Percentiles rank a stretch among this genome's conserved stretches.
phyloP scores from a whole-genome alignment of 768 basidiomycete species.

The Agaricus bisporus region DNA sequence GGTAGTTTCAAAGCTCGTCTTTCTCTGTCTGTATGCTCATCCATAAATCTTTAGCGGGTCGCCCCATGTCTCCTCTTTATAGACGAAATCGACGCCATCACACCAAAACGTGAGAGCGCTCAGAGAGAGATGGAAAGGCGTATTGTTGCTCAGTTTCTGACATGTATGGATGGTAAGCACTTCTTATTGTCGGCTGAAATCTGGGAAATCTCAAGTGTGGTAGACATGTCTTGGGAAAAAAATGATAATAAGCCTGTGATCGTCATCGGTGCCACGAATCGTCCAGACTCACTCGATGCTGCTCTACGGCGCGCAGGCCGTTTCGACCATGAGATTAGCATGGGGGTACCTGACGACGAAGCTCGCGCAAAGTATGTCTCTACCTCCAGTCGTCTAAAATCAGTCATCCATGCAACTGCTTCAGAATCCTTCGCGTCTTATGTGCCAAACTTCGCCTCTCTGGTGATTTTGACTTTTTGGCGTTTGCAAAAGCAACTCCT shows the following conservation, averaged over 20 bases:
- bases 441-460: conserved; percentile 79
- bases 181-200: background rate
- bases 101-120: conserved; percentile 95
- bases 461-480: conserved; percentile 82
- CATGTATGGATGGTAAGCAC: conserved; percentile 92
- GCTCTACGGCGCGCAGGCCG: conserved; percentile 90
- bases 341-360: conserved; percentile 93
- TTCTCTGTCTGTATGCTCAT: background rate
- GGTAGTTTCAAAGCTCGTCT: conserved; percentile 33
- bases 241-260: conserved; percentile 89
- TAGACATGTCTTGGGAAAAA: conserved; percentile 95
- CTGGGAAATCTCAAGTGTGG: background rate
- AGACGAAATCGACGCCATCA: conserved; percentile 97
- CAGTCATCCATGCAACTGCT: background rate
- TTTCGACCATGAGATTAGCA: conserved; percentile 96
- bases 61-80: conserved; percentile 95
- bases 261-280: conserved; percentile 94
- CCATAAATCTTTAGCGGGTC: conserved; percentile 45
- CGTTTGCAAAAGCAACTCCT: conserved; percentile 88
- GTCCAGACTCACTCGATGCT: conserved; percentile 91
- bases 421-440: conserved; percentile 84
- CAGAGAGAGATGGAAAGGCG: conserved; percentile 98
- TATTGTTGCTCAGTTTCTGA: conserved; percentile 95
- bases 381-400: background rate
- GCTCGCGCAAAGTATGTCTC: conserved; percentile 77